These are phyloP conservation scores for Marasmius oreades DNA, from an alignment of 1,284 basidiomycete species.

Conservation along the genomic window DNA sequence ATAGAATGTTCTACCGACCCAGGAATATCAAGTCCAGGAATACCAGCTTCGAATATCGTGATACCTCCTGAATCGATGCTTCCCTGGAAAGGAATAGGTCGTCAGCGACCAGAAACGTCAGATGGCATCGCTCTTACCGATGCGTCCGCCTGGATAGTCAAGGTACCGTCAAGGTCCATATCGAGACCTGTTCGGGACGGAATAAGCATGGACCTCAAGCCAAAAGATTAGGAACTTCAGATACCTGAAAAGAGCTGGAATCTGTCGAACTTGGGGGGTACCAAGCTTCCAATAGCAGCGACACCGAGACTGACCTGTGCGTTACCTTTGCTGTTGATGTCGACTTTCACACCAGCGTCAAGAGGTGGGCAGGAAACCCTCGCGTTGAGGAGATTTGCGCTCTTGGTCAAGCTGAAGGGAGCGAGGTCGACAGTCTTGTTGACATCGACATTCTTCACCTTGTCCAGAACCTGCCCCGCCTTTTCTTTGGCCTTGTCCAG, in stretches of 20 bases:
- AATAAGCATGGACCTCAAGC: slow-evolving; percentile 1
- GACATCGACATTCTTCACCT: slow-evolving; percentile 23
- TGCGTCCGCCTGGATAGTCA: slow-evolving; percentile 32
- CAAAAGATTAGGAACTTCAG: not conserved
- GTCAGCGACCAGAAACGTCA: slow-evolving; percentile 1
- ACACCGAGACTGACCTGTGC: slow-evolving; percentile 37
- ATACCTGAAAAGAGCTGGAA: slow-evolving; percentile 26
- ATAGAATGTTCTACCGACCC: slow-evolving; percentile 17
- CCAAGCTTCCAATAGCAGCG: slow-evolving; percentile 36
- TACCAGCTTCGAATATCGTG: slow-evolving; percentile 23
- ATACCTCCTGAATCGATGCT: slow-evolving; percentile 27
- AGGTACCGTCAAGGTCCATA: slow-evolving; percentile 28
- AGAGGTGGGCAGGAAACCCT: slow-evolving; percentile 36
- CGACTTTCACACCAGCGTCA: slow-evolving; percentile 33
- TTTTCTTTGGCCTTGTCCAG: slow-evolving; percentile 12
- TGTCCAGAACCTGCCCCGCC: slow-evolving; percentile 18
- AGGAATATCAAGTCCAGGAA: slow-evolving; percentile 29
- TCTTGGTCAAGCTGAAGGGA: slow-evolving; percentile 25
- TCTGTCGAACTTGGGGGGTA: slow-evolving; percentile 33
- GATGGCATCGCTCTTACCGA: slow-evolving; percentile 25
- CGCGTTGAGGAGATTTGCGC: slow-evolving; percentile 38
- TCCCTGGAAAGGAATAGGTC: slow-evolving; percentile 22
- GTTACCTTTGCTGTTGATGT: slow-evolving; percentile 35
- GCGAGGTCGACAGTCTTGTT: slow-evolving; percentile 22
- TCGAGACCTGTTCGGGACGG: slow-evolving; percentile 18